Evolutionary conservation across 495 filamentous ascomycete genomes (phyloP).

Genomic region (Chaetomidium leptoderma): DNA sequence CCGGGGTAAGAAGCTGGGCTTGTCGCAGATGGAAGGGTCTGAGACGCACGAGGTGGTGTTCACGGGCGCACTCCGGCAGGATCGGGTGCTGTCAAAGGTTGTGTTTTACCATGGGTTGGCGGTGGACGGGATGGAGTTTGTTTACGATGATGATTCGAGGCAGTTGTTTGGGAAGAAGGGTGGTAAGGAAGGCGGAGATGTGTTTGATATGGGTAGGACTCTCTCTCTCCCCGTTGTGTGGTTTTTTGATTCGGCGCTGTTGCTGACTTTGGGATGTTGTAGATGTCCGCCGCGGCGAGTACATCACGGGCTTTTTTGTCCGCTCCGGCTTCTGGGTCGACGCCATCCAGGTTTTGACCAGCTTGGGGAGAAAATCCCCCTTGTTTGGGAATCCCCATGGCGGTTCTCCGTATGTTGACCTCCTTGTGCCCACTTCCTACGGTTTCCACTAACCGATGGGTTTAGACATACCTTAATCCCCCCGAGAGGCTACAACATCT

Average conservation of each 20-base stretch:
- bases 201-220: constrained; percentile 69
- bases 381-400: constrained; percentile 78
- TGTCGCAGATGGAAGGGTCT: constrained; percentile 66
- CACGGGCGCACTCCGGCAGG: constrained; percentile 61
- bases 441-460: neutral
- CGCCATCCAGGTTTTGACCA: constrained; percentile 87
- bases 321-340: constrained; percentile 82
- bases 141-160: constrained; percentile 80
- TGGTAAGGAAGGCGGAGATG: constrained; percentile 67
- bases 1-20: constrained; percentile 71
- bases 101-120: constrained; percentile 73
- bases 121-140: constrained; percentile 85
- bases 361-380: constrained; percentile 75
- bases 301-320: constrained; percentile 80
- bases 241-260: neutral
- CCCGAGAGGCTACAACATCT: constrained; percentile 83
- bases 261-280: constrained; percentile 18
- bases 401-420: constrained; percentile 65
- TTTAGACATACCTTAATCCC: constrained; percentile 81
- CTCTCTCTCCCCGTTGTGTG: neutral
- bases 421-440: neutral
- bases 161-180: constrained; percentile 88
- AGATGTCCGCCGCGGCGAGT: constrained; percentile 83
- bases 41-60: constrained; percentile 70
- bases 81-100: constrained; percentile 69